Base-by-base conservation (phyloP, 225 moss, liverwort and hornwort species). In the Marchantia polymorpha region DNA sequence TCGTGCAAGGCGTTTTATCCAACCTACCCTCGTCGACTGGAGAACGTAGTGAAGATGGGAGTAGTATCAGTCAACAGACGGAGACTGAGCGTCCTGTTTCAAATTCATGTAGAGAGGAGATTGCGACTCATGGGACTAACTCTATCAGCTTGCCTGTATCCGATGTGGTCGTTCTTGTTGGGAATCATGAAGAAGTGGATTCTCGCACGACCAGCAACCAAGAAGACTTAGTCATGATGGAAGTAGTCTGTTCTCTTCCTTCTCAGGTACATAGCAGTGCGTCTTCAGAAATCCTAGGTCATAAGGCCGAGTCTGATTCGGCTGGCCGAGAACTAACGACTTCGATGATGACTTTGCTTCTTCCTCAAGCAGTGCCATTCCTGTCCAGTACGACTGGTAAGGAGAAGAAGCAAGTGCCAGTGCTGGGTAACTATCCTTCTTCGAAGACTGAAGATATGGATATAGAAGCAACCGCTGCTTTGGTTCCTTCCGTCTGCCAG, bases 271-370 rank as follows among this genome's bases (percentile, higher is more conserved):
- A 79, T 20, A 29, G 16, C 54, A 69, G 20, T 74, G 47, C n/a
- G 16, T 52, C n/a, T 20, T 68, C 83, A 52, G 66, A 80, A 64
- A 63, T 47, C 7, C 80, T 20, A 46, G 72, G 82, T 59, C 56
- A 77, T 26, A 79, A 22, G 12, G 46, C 6, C 27, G 83, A 83
- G 52, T 61, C 66, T 17, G 69, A 76, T 50, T 80, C 80, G 15
- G 46, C 50, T 13, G 55, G 69, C 63, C 68, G 76, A 52, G 80
- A 80, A 69, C 48, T 83, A 12, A 83, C 80, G 10, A 69, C 75
- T 68, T 75, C 83, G n/a, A 76, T 75, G 66, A 65, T 80, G 59
- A 75, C 69, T 12, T 64, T 69, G 66, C 69, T 83, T 19, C 80
- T 83, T 55, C 83, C 79, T 26, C 55, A 76, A 68, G 75, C 79